Evolutionary conservation across 106 monocot species (phyloP).

Genomic region (Hemerocallis citrina): DNA sequence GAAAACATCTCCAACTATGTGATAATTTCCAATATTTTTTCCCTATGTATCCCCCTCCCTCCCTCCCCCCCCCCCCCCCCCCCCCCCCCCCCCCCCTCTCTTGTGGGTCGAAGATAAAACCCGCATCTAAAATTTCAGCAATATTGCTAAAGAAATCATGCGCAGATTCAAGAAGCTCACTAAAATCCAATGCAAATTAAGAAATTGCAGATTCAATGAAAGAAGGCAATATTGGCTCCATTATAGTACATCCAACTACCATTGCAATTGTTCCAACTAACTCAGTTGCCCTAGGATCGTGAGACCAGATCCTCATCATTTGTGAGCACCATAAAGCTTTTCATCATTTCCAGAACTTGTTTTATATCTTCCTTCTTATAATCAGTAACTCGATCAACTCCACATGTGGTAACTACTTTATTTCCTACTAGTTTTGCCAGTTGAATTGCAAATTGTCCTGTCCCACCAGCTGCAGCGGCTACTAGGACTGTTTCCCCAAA

Average conservation of each 20-base stretch:
- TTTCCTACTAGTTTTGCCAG: constrained; percentile 95
- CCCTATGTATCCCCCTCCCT: too few relatives aligned
- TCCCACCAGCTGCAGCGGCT: constrained; percentile 97
- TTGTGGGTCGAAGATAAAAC: too few relatives aligned
- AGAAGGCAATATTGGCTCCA: constrained; percentile 80
- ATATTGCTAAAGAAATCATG: too few relatives aligned
- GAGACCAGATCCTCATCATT: constrained; percentile 78
- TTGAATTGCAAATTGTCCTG: constrained; percentile 99
- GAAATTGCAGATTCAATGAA: constrained; percentile 91
- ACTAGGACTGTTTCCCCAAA: constrained; percentile 70
- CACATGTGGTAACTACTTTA: constrained; percentile 92
- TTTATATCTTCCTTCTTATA: constrained; percentile 82
- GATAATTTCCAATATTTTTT: too few relatives aligned
- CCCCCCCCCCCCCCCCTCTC: too few relatives aligned
- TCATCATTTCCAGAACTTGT: constrained; percentile 84
- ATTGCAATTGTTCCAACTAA: constrained; percentile 92
- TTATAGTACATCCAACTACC: constrained; percentile 71
- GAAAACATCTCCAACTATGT: too few relatives aligned
- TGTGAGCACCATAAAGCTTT: constrained; percentile 90
- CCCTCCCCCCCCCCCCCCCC: too few relatives aligned
- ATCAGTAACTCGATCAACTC: constrained; percentile 83
- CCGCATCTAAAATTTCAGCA: too few relatives aligned
- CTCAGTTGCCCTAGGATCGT: constrained; percentile 93
- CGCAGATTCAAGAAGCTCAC: too few relatives aligned
- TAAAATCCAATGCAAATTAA: too few relatives aligned